A percentile compares a stretch with the other conserved stretches of the same genome.
Conservation (phyloP, 768 basidiomycete genomes). For the Boletus barrowsii region DNA sequence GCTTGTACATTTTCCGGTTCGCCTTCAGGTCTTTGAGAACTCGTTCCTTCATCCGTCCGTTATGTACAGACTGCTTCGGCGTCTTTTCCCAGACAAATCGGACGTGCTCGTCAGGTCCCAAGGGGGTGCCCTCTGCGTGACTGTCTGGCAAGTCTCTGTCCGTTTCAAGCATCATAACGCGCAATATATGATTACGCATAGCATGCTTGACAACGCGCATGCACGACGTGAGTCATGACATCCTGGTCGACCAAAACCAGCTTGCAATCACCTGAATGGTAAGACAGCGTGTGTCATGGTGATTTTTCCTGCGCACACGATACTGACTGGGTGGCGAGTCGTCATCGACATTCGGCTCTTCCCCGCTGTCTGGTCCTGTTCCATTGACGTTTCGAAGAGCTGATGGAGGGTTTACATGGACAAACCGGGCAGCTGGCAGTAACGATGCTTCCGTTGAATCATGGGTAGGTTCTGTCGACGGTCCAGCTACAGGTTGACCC, state of each 20-base stretch:
- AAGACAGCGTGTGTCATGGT: slow-evolving; percentile 62
- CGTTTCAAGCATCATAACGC: slow-evolving; percentile 51
- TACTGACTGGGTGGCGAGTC: slow-evolving; percentile 31
- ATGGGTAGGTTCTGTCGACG: slow-evolving; percentile 1
- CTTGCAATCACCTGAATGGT: slow-evolving; percentile 57
- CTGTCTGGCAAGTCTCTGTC: slow-evolving; percentile 62
- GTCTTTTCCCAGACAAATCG: slow-evolving; percentile 83
- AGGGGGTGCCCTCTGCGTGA: slow-evolving; percentile 50
- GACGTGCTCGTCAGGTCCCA: slow-evolving; percentile 50
- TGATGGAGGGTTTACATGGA: slow-evolving; percentile 12
- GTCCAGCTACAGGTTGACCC: slow-evolving; percentile 11
- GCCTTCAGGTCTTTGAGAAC: slow-evolving; percentile 58
- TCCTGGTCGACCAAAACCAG: neutral
- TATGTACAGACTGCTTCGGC: slow-evolving; percentile 69
- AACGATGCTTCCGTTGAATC: slow-evolving; percentile 5
- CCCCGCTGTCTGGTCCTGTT: slow-evolving; percentile 36
- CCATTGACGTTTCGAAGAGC: slow-evolving; percentile 23
- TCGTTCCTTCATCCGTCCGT: slow-evolving; percentile 65
- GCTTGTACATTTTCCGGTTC: slow-evolving; percentile 54
- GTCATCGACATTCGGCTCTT: slow-evolving; percentile 35
- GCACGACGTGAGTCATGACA: slow-evolving; percentile 3
- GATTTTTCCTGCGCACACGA: slow-evolving; percentile 47
- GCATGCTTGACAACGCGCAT: slow-evolving; percentile 48
- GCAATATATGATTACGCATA: slow-evolving; percentile 63
- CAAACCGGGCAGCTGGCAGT: slow-evolving; percentile 20